These are phyloP conservation scores for Tillandsia leiboldiana DNA, from an alignment of 176 grass and related monocot genomes.

Conservation along the genomic window DNA sequence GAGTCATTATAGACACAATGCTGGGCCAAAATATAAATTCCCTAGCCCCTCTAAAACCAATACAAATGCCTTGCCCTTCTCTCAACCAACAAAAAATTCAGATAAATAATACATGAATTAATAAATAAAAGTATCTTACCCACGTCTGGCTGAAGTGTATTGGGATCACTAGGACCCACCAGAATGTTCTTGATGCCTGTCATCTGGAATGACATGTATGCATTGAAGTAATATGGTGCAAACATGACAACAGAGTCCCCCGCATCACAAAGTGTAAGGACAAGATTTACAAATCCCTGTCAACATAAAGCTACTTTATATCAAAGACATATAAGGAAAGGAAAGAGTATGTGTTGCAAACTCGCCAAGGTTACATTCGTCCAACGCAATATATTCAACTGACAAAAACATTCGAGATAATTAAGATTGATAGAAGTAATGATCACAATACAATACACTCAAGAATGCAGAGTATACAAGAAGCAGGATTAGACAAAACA, in stretches of 20 bases:
- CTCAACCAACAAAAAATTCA: background rate
- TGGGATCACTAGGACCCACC: slow-evolving; percentile 54
- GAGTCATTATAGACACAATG: background rate
- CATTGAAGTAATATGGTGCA: slow-evolving; percentile 93
- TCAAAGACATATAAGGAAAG: slow-evolving; percentile 16
- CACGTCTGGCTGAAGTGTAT: slow-evolving; percentile 74
- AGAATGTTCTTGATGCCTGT: slow-evolving; percentile 83
- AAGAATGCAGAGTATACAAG: no score
- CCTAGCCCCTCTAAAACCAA: no score
- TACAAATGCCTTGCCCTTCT: no score
- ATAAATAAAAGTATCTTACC: slow-evolving; percentile 26
- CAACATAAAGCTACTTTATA: slow-evolving; percentile 19
- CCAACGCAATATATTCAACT: no score
- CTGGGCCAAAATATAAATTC: no score
- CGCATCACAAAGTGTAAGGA: slow-evolving; percentile 84
- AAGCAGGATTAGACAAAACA: no score
- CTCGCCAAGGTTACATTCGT: background rate
- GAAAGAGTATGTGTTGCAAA: background rate
- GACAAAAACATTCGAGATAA: no score
- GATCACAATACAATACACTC: no score
- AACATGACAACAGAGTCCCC: slow-evolving; percentile 98
- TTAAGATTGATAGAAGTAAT: no score
- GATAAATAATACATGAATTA: background rate
- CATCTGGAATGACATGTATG: slow-evolving; percentile 99
- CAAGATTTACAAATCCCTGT: slow-evolving; percentile 93